These are phyloP conservation scores for Jasminum sambac DNA, from an alignment of 257 asterid genomes.

Conservation along the genomic window DNA sequence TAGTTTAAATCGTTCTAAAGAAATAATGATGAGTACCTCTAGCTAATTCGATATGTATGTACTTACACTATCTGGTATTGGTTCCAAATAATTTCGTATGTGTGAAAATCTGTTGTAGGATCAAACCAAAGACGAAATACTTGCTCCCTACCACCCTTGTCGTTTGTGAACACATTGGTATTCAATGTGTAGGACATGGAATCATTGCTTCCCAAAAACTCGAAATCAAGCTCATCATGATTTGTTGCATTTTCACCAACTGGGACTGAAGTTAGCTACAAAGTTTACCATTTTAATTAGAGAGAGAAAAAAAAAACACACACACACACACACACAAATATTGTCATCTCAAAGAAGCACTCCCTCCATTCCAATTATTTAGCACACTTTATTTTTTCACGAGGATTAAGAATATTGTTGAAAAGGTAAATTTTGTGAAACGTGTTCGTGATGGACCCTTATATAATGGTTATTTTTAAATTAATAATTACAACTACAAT, in stretches of 20 bases:
- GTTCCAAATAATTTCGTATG: constrained; percentile 30
- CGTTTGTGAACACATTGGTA: constrained; percentile 34
- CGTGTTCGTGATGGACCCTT: too few species aligned
- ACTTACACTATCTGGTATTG: constrained; percentile 32
- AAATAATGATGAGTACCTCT: not conserved
- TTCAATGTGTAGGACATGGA: constrained; percentile 2
- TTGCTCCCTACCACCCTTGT: constrained; percentile 34
- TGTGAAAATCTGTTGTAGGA: constrained; percentile 21
- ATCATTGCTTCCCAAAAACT: constrained; percentile 25
- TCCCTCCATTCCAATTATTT: too few species aligned
- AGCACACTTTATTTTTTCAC: too few species aligned
- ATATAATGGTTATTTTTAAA: too few species aligned
- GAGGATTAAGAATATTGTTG: too few species aligned
- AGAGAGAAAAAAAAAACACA: not conserved
- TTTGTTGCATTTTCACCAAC: not conserved
- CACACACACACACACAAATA: not conserved
- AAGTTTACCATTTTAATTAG: not conserved
- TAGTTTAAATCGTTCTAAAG: not conserved
- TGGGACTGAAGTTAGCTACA: constrained; percentile 21
- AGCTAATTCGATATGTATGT: not conserved
- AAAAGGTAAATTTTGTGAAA: too few species aligned
- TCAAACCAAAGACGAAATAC: constrained; percentile 31
- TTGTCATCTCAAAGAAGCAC: not conserved
- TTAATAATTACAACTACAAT: too few species aligned
- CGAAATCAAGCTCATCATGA: constrained; percentile 38